Conservation (phyloP, 345 rosid genomes). For the Gossypium longicalyx region DNA sequence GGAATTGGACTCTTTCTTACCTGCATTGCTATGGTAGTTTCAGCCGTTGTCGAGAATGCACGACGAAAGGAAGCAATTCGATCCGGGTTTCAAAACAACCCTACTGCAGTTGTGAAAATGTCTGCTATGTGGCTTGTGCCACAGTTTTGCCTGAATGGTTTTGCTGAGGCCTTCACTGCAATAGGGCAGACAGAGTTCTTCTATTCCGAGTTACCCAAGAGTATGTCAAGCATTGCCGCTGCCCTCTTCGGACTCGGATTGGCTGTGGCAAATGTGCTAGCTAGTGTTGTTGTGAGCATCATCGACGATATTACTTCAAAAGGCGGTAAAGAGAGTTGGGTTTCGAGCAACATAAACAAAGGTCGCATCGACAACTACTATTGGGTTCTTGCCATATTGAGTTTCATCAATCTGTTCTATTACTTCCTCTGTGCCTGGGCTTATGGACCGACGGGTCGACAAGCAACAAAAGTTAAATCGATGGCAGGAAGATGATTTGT, state of each 20-base stretch:
- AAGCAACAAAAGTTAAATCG: slow-evolving; percentile 26
- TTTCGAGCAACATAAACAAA: slow-evolving; percentile 59
- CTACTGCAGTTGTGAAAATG: slow-evolving; percentile 38
- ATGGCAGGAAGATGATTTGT: slow-evolving; percentile 32
- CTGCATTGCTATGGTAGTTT: slow-evolving; percentile 54
- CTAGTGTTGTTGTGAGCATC: slow-evolving; percentile 43
- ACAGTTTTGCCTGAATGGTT: slow-evolving; percentile 50
- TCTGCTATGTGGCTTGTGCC: slow-evolving; percentile 88
- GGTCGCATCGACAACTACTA: slow-evolving; percentile 74
- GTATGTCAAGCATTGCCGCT: slow-evolving; percentile 72
- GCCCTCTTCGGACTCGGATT: slow-evolving; percentile 54
- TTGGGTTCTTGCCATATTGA: slow-evolving; percentile 58
- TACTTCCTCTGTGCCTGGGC: slow-evolving; percentile 64
- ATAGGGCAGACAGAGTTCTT: slow-evolving; percentile 77
- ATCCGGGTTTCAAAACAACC: slow-evolving; percentile 45
- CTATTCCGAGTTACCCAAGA: slow-evolving; percentile 72
- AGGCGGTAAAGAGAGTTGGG: slow-evolving; percentile 59
- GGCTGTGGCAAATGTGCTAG: slow-evolving; percentile 61
- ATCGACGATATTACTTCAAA: slow-evolving; percentile 37
- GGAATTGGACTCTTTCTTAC: slow-evolving; percentile 62
- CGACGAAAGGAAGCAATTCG: slow-evolving; percentile 53
- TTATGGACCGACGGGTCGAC: slow-evolving; percentile 56
- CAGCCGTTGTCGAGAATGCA: slow-evolving; percentile 50
- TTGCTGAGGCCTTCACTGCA: slow-evolving; percentile 67
- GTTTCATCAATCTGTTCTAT: slow-evolving; percentile 54